A percentile compares a stretch with the other conserved stretches of the same genome.
These are phyloP conservation scores for Hirschioporus abietinus DNA, from an alignment of 768 basidiomycete species.

Conservation along the genomic window DNA sequence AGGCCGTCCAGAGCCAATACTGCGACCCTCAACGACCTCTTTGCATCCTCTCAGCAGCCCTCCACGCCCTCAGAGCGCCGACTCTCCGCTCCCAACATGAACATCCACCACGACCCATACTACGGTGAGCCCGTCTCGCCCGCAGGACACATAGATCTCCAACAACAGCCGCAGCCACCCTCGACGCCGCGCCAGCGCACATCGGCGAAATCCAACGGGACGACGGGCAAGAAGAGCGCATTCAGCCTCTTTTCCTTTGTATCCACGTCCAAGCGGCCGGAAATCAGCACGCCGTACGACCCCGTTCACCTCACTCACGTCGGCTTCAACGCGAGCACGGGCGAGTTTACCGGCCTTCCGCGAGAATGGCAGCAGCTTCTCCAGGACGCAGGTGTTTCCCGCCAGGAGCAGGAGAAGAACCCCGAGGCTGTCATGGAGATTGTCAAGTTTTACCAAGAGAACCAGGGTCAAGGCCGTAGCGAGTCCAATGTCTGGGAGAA, in stretches of 20 bases:
- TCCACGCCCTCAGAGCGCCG: constrained; percentile 29
- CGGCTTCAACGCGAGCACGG: constrained; percentile 97
- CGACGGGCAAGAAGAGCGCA: constrained; percentile 55
- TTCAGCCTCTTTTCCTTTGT: constrained; percentile 63
- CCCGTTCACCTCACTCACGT: constrained; percentile 99
- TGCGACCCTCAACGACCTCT: constrained; percentile 72
- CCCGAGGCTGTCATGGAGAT: constrained; percentile 98
- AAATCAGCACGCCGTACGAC: constrained; percentile 98
- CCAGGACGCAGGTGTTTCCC: constrained; percentile 92
- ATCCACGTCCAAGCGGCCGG: constrained; percentile 68
- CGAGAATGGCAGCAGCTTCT: constrained; percentile 99
- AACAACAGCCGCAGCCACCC: constrained; percentile 4
- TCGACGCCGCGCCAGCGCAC: constrained; percentile 11
- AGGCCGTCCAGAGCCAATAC: constrained; percentile 85
- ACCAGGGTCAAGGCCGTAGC: constrained; percentile 40
- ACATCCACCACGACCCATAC: constrained; percentile 28
- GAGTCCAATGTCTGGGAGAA: constrained; percentile 74
- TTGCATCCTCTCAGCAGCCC: constrained; percentile 22
- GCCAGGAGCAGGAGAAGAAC: constrained; percentile 93
- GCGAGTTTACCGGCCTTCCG: constrained; percentile 95
- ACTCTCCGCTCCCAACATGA: constrained; percentile 41
- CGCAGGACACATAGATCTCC: constrained; percentile 17
- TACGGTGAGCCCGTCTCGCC: constrained; percentile 20
- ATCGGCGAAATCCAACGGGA: constrained; percentile 27
- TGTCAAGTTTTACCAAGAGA: constrained; percentile 97